Percentiles rank a stretch among this genome's conserved stretches.
These are phyloP conservation scores for Herpetomonas tarakana DNA, from an alignment of 208 protist species.

Conservation along the genomic window DNA sequence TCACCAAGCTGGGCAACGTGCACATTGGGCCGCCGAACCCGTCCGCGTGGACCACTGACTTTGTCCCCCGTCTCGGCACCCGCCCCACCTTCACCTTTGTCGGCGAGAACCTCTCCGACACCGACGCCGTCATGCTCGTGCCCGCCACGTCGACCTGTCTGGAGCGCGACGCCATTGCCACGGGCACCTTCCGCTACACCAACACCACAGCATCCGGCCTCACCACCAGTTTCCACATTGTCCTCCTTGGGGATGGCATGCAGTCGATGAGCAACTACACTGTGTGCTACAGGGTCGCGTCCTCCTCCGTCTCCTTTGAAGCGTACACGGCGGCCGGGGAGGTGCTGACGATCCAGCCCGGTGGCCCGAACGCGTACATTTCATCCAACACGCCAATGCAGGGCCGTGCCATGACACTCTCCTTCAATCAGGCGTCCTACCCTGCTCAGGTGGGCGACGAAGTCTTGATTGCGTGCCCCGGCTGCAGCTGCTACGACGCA, in stretches of 20 bases:
- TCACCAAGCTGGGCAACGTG: conserved; percentile 54
- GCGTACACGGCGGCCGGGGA: conserved; percentile 55
- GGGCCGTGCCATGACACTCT: conserved; percentile 64
- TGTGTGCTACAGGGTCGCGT: conserved; percentile 80
- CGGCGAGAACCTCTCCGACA: conserved; percentile 43
- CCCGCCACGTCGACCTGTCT: conserved; percentile 37
- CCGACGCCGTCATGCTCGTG: conserved; percentile 68
- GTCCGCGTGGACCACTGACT: conserved; percentile 56
- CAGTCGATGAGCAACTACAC: conserved; percentile 35
- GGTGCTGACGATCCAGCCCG: conserved; percentile 42
- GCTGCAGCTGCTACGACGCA: conserved; percentile 70
- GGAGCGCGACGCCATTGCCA: conserved; percentile 36
- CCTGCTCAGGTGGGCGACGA: conserved; percentile 32
- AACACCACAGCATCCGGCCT: conserved; percentile 12
- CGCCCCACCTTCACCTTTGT: conserved; percentile 68
- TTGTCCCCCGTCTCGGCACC: conserved; percentile 76
- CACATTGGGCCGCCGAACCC: conserved; percentile 67
- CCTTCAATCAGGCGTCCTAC: conserved; percentile 31
- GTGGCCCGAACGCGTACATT: conserved; percentile 43
- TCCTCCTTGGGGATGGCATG: conserved; percentile 28
- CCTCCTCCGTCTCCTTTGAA: conserved; percentile 22
- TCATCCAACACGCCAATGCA: conserved; percentile 85
- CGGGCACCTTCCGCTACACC: conserved; percentile 33
- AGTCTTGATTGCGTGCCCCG: conserved; percentile 59
- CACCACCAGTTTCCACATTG: conserved; percentile 37